Evolutionary conservation across 495 filamentous ascomycete species (phyloP).

Genomic region (Xylaria curta): DNA sequence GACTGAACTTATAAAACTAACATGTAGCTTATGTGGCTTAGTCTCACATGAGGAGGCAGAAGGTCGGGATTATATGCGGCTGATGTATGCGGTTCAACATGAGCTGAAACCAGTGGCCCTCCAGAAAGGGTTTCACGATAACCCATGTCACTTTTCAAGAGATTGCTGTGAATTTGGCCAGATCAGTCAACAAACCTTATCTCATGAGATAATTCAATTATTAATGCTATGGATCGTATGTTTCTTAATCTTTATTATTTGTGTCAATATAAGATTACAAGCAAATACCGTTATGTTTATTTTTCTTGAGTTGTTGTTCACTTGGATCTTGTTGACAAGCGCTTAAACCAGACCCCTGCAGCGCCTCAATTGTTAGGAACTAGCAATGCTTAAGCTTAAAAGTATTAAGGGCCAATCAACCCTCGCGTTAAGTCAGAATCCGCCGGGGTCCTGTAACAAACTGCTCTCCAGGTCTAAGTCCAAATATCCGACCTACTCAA

Average conservation of each 20-base stretch:
- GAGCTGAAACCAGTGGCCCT: constrained; percentile 14
- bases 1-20: not conserved
- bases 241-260: no score
- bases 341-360: not conserved
- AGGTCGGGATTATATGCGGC: not conserved
- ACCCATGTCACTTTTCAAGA: not conserved
- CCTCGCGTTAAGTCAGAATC: not conserved
- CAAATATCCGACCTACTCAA: not conserved
- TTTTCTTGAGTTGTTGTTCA: not conserved
- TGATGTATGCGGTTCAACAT: not conserved
- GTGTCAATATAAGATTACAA: no score
- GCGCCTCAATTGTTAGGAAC: not conserved
- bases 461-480: not conserved
- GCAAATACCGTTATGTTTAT: no score
- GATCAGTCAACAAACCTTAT: not conserved
- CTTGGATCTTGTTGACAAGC: not conserved
- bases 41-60: not conserved
- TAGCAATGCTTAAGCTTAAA: not conserved
- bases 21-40: not conserved
- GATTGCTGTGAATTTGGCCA: not conserved
- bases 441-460: not conserved
- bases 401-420: not conserved
- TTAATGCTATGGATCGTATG: not conserved
- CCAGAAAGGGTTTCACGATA: constrained; percentile 18
- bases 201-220: not conserved